phyloP scores from a whole-genome alignment of 139 green algal species.

The Chlamydomonas sp. region DNA sequence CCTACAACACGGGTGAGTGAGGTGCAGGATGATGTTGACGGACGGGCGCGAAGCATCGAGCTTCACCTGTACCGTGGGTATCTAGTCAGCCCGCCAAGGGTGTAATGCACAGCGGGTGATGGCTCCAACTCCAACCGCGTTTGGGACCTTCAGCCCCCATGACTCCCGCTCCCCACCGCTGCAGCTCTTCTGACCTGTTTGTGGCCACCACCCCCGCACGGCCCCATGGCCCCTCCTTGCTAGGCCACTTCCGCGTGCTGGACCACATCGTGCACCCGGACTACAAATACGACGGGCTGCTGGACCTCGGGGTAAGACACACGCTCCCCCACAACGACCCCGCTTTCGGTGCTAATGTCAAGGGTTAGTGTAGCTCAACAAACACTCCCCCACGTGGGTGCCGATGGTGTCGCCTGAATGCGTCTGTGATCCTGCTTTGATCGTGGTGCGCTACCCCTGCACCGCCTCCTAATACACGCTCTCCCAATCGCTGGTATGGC shows the following conservation, averaged over 20 bases:
- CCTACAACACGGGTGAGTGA: slow-evolving; percentile 25
- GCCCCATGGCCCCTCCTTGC: background rate
- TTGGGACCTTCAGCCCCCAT: background rate
- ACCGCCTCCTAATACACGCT: background rate
- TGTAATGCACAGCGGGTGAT: background rate
- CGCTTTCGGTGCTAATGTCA: too few species aligned
- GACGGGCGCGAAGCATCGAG: too few species aligned
- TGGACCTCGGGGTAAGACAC: slow-evolving; percentile 11
- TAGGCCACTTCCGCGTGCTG: slow-evolving; percentile 19
- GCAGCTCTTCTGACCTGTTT: background rate
- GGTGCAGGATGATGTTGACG: background rate
- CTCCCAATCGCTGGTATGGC: background rate
- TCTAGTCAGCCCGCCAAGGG: too few species aligned
- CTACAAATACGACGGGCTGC: slow-evolving; percentile 27
- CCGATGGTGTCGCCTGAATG: background rate
- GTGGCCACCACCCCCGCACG: background rate
- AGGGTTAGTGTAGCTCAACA: too few species aligned
- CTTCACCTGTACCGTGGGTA: too few species aligned
- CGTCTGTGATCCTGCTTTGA: background rate
- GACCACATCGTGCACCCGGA: slow-evolving; percentile 29
- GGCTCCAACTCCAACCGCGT: background rate
- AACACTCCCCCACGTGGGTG: too few species aligned
- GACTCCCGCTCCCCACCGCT: background rate
- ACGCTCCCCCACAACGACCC: too few species aligned
- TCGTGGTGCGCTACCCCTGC: background rate